Base-by-base conservation (phyloP, 2,329 filamentous ascomycete species). In the Fusarium decemcellulare region DNA sequence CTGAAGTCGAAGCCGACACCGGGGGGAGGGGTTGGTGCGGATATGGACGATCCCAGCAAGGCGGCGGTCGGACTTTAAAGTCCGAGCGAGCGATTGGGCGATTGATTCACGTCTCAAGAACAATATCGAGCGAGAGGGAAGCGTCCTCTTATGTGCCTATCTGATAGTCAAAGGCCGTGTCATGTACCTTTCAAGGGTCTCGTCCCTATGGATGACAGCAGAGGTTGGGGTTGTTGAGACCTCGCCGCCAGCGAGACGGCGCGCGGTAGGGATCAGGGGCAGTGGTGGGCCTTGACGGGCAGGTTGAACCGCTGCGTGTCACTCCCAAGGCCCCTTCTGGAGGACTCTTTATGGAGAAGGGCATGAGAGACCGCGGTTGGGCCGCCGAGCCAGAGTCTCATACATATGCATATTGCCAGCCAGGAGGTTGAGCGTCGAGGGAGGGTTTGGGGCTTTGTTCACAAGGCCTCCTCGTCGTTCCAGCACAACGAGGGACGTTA, bases 1-100 rank as follows among this genome's bases (percentile, higher is more conserved):
- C n/a, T 54, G 59, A 63, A 63, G 56, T 23, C 69, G 34, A 59
- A 74, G 73, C 73, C 73, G 70, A 74, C 70, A 74, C 71, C 72
- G 73, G 73, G 70, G 65, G 58, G 60, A 63, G 68, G 65, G 71
- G 68, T 65, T 68, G 64, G 68, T 63, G 68, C 66, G 67, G 70
- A 62, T 66, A 67, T 53, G 48, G 56, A 59, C 51, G 44, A 50
- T 55, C 52, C 51, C 46, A 47, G 63, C 32, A 46, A 55, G 34
- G 48, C 36, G 32, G 32, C 32, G 51, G 46, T 62, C 73, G 73
- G 73, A 75, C 59, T 69, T 73, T 30, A 39, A 72, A 65, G 53
- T 74, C 73, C 73, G 73, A 65, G 12, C 30, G 53, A 58, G 12
- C 30, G 53, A 58, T 65, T 72, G 43, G 52, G 37, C 42, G 52